Base-by-base conservation (phyloP, 164 flowering plant genomes). In the Stephania japonica region DNA sequence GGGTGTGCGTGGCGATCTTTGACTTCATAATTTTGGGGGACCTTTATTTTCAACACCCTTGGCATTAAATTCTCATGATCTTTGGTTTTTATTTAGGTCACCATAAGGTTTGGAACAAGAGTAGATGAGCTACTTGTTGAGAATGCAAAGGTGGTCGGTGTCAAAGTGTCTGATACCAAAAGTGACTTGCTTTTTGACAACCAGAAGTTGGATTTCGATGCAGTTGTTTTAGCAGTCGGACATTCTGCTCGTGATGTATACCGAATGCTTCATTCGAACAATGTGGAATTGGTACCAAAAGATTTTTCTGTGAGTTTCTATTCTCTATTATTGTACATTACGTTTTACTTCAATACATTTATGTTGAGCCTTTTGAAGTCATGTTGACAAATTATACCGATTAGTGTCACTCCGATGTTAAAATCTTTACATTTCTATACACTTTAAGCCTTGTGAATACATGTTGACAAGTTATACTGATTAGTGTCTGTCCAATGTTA, bases 161-260 rank as follows among this genome's bases (percentile, higher is more conserved):
- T 96, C 69, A 79, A 82, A 81, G 84, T 90, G 74, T 90, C 95
- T 72, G 85, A 89, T 79, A 79, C 89, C 72, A 81, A 75, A 49
- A 75, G 78, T 18, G 77, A 76, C 70, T 75, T 72, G 68, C 78
- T 75, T 44, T 23, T 50, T 13, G 80, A 75, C 56, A 75, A 75
- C 72, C 81, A 87, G 81, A 82, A 81, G 41, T 74, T 86, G 83
- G 81, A 73, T 71, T 89, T 43, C 84, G 99, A 93, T 89, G 97
- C 90, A 38, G 87, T 90, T 79, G 84, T 93, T 75, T 84, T 96
- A 62, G 99, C 97, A 42, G 97, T 93, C 77, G 99, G 99, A 64
- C 99, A 96, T 82, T 96, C 99, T 79, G 98, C 99, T 67, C 92
- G 99, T 73, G 99, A 93, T 85, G 83, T 86, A 10, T 93, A 93